Evolutionary conservation across 2,329 filamentous ascomycete species (phyloP).

Genomic region (Sporothrix pseudoabietina): DNA sequence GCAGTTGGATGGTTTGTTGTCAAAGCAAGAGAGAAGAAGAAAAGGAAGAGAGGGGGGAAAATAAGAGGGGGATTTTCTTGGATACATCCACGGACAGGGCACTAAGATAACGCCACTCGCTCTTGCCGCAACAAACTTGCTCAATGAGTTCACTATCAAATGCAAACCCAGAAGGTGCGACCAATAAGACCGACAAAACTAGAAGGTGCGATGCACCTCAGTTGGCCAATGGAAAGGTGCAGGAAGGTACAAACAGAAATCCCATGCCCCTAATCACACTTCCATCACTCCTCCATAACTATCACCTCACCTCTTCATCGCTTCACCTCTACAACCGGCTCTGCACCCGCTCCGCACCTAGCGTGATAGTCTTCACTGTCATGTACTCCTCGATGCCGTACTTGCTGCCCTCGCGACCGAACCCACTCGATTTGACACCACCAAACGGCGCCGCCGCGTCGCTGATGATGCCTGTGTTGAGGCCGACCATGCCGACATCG

Average conservation of each 20-base stretch:
- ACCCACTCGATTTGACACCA: slow-evolving; percentile 1
- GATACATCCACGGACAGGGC: background rate
- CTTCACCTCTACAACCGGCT: background rate
- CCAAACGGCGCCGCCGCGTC: background rate
- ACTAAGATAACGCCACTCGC: background rate
- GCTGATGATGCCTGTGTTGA: slow-evolving; percentile 70
- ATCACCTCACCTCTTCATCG: background rate
- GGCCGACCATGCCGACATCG: slow-evolving; percentile 85
- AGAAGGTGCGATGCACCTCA: background rate
- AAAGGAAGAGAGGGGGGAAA: too few species aligned
- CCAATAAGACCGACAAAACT: background rate
- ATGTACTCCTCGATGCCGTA: slow-evolving; percentile 17
- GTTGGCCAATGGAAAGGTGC: background rate
- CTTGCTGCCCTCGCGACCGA: slow-evolving; percentile 6
- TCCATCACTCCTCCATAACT: background rate
- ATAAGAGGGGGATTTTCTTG: background rate
- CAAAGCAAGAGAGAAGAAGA: too few species aligned
- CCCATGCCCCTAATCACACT: too few species aligned
- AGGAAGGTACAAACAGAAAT: too few species aligned
- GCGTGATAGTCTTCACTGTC: background rate
- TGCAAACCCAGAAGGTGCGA: background rate
- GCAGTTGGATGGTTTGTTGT: too few species aligned
- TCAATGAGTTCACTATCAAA: background rate
- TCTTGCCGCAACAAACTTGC: background rate
- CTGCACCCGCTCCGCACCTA: background rate